Base-by-base conservation (phyloP, 2,329 filamentous ascomycete species). In the Fusarium sterilihyphosum region DNA sequence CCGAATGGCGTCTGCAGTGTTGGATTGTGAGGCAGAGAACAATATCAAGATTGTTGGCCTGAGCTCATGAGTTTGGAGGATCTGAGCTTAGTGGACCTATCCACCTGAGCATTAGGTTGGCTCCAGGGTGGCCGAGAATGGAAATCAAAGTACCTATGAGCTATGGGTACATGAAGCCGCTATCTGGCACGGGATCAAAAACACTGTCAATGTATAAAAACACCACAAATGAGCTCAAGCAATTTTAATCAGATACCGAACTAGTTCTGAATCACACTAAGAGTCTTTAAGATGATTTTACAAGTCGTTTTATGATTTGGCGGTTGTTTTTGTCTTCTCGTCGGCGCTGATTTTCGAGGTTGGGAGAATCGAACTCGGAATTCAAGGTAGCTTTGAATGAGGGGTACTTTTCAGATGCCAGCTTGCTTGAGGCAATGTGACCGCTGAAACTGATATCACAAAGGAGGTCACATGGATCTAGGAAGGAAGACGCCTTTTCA, bases 11-110 rank as follows among this genome's bases (percentile, higher is more conserved):
- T 71, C 69, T 71, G 71, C 46, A 61, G 61, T 47, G 29, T 72
- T 70, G 56, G 68, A 73, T 79, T 79, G 76, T 79, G 74, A 74
- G 52, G 67, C 50, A 71, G 58, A 73, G 78, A 78, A 80, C 79
- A 79, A 80, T 79, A 75, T 61, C 59, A 79, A 74, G 65, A 64
- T 61, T 67, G 71, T 53, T 73, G 71, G 73, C 49, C 73, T 64
- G 47, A 67, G 73, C 61, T 73, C 38, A 60, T 69, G 71, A 41
- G 38, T 68, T 73, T 41, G 52, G 56, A 60, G 61, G 41, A 65
- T 61, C 59, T 58, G 44, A 53, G 40, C 66, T 59, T 66, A 38
- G 58, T 22, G 65, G 47, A 41, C 35, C 69, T 64, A 49, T 58
- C 67, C 73, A 74, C 62, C 38, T 65, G 26, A 54, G 44, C 54